phyloP scores from a whole-genome alignment of 2,329 filamentous ascomycete genomes.

The Tolypocladium pustulatum region DNA sequence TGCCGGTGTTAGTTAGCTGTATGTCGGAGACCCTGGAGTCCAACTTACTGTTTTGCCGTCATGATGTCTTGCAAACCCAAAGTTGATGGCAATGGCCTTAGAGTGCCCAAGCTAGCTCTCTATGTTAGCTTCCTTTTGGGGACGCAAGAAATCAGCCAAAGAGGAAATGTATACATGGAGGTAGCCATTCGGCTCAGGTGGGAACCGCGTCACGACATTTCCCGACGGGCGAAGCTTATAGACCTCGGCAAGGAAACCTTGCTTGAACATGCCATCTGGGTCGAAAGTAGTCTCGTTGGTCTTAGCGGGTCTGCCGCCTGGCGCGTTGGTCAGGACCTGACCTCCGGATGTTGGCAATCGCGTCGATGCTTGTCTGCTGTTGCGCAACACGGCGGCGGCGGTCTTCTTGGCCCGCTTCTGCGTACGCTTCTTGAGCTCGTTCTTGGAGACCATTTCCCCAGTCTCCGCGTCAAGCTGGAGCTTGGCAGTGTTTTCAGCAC shows the following conservation, averaged over 20 bases:
- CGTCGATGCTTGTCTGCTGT: slow-evolving; percentile 37
- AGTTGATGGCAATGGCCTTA: slow-evolving; percentile 94
- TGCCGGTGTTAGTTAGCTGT: not conserved
- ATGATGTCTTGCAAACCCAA: slow-evolving; percentile 81
- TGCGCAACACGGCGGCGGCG: slow-evolving; percentile 57
- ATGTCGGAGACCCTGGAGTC: too few species aligned
- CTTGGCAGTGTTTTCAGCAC: slow-evolving; percentile 26
- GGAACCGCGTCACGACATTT: slow-evolving; percentile 62
- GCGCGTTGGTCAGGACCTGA: too few species aligned
- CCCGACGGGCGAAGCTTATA: slow-evolving; percentile 56
- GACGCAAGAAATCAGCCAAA: too few species aligned
- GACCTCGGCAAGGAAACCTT: slow-evolving; percentile 64
- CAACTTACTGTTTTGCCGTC: slow-evolving; percentile 38
- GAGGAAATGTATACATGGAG: slow-evolving; percentile 41
- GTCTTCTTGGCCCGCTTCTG: slow-evolving; percentile 48
- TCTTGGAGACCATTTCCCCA: slow-evolving; percentile 52
- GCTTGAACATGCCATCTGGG: slow-evolving; percentile 65
- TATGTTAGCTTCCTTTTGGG: too few species aligned
- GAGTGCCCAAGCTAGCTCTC: slow-evolving; percentile 62
- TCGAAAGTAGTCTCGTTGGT: slow-evolving; percentile 30
- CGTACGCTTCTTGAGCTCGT: slow-evolving; percentile 48
- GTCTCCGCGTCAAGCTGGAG: slow-evolving; percentile 51
- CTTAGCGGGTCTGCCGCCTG: not conserved
- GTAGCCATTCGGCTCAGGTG: slow-evolving; percentile 85
- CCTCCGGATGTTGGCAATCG: slow-evolving; percentile 12